phyloP scores from a whole-genome alignment of 2,329 filamentous ascomycete genomes.

The Parascedosporium putredinis region DNA sequence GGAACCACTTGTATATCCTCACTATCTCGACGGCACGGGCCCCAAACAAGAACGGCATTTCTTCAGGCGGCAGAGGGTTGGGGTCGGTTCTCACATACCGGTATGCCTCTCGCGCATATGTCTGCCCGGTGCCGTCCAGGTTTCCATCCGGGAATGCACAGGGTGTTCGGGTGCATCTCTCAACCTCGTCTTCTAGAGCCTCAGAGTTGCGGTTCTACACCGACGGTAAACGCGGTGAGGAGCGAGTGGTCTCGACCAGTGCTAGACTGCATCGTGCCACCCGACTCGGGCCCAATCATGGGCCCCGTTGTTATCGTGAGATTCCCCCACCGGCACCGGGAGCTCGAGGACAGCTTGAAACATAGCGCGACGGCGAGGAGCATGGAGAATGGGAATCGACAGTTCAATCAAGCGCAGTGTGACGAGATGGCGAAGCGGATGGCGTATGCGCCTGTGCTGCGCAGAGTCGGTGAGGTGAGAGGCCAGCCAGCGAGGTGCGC shows the following conservation, averaged over 20 bases:
- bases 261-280: not conserved
- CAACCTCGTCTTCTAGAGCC: not conserved
- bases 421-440: not conserved
- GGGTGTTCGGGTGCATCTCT: not conserved
- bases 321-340: not conserved
- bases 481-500: not conserved
- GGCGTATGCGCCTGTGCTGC: not conserved
- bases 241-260: not conserved
- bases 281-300: slow-evolving; percentile 1
- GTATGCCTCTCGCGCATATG: not conserved
- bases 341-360: not conserved
- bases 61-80: not conserved
- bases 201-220: not conserved
- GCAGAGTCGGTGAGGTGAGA: not conserved
- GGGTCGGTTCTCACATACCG: not conserved
- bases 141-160: slow-evolving; percentile 2
- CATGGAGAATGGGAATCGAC: not conserved
- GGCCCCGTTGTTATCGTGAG: not conserved
- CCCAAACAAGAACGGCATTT: not conserved
- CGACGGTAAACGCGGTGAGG: not conserved
- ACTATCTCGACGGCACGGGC: not conserved
- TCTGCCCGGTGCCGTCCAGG: not conserved
- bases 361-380: not conserved
- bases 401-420: not conserved
- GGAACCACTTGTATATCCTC: not conserved